Evolutionary conservation across 768 basidiomycete species (phyloP), one percentile per base, ranked within the genome.

Genomic region (Tricholoma furcatifolium): DNA sequence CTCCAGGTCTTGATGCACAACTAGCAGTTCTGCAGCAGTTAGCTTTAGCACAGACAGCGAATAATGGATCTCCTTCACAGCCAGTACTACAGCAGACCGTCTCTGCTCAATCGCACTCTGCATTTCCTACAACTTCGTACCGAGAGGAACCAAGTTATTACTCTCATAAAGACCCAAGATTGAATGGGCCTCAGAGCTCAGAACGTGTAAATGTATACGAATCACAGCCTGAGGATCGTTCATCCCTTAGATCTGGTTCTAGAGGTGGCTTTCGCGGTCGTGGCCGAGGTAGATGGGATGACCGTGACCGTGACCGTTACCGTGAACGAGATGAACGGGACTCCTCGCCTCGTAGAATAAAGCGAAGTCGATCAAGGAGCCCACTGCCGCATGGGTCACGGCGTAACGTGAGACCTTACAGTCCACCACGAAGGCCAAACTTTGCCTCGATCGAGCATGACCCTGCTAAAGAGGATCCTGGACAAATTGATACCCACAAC

Each of bases 1-100:
- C 66, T 47, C 56, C 70, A 38, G 65, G 65, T 51, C 70, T 81
- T 61, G 80, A 81, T 56, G 68, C 79, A 55, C 87, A 87, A 65
- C 71, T 92, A 50, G 83, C 86, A 43, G 73, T 89, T 59, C 73
- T 93, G 62, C 88, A 91, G 64, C 89, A 90, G 65, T 77, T 92
- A 65, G 78, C 87, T 63, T 77, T 92, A 65, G 78, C 88, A 48
- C 82, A 84, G 62, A 79, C 80, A 61, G 80, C 85, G 36, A 67
- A 61, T 60, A 74, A 67, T 60, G 65, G 58, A 57, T 55, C 56
- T 51, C 60, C 62, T 47, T 58, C 62, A 52, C 66, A 65, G 46
- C 59, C 66, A 57, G 54, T 64, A 18, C 62, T 62, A 65, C 62
- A 62, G 65, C 59, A 66, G 65, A 57, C 66, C 60, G 62, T 66